Conservation (phyloP, 2,329 filamentous ascomycete genomes). For the Microthyrium microscopicum region DNA sequence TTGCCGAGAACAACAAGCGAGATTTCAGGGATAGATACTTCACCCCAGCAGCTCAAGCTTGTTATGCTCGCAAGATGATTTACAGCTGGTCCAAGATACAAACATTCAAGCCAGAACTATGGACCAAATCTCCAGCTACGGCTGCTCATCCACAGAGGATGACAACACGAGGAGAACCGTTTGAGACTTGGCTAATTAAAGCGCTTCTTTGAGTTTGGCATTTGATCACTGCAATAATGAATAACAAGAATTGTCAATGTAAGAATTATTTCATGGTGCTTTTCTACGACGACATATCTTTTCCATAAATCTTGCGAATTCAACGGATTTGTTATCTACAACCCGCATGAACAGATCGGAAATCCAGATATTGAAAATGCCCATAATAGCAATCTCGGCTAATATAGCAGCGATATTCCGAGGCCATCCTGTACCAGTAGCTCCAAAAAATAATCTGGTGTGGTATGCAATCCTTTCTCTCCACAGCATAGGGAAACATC, state of each 20-base stretch:
- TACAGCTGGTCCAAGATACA: constrained; percentile 19
- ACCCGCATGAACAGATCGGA: constrained; percentile 10
- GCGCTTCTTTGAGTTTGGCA: too few species aligned
- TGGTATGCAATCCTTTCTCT: too few species aligned
- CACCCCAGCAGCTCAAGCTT: constrained; percentile 36
- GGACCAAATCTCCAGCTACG: constrained; percentile 2
- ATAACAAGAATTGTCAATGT: too few species aligned
- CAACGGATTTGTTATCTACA: constrained; percentile 9
- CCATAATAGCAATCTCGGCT: constrained; percentile 5
- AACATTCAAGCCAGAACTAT: constrained; percentile 14
- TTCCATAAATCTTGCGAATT: constrained; percentile 10
- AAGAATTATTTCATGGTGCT: too few species aligned
- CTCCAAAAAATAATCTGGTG: too few species aligned
- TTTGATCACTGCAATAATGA: too few species aligned
- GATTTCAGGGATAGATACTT: constrained; percentile 36
- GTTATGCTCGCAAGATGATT: constrained; percentile 36
- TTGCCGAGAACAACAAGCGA: constrained; percentile 31
- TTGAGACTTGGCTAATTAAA: constrained; percentile 3
- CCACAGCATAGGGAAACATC: constrained; percentile 11
- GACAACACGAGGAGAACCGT: constrained; percentile 1
- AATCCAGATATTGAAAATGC: constrained; percentile 8
- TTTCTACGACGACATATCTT: too few species aligned
- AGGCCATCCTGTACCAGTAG: too few species aligned
- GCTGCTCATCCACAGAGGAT: neutral
- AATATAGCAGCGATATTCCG: constrained; percentile 6